Percentiles rank a stretch among this genome's conserved stretches.
Conservation (phyloP, 2,329 filamentous ascomycete species). For the Capronia coronata region DNA sequence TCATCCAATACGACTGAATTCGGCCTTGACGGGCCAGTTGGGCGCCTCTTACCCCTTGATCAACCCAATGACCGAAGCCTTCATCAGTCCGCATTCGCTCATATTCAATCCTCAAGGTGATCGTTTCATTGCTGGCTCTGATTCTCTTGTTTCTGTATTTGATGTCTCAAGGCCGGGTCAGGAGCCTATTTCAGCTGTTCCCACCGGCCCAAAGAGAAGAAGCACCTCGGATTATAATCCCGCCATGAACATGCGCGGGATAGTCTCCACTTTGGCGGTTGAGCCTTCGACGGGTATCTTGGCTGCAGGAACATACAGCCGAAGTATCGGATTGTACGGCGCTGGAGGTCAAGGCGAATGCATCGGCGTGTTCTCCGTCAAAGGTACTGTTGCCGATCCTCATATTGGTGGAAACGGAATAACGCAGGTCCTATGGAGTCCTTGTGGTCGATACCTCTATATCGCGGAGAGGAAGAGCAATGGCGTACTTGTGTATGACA, state of each 20-base stretch:
- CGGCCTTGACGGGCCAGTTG: constrained; percentile 45
- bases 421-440: constrained; percentile 52
- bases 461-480: constrained; percentile 53
- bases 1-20: constrained; percentile 52
- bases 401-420: constrained; percentile 48
- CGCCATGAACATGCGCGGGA: constrained; percentile 46
- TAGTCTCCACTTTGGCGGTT: constrained; percentile 48
- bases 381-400: constrained; percentile 35
- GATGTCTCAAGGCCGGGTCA: constrained; percentile 46
- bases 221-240: constrained; percentile 14
- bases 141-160: constrained; percentile 50
- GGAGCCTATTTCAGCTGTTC: constrained; percentile 41
- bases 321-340: constrained; percentile 53
- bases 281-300: constrained; percentile 42
- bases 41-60: constrained; percentile 52
- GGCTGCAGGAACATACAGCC: constrained; percentile 53
- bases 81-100: constrained; percentile 50
- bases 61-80: constrained; percentile 50
- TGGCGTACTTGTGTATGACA: constrained; percentile 53
- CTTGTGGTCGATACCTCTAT: constrained; percentile 53
- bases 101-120: constrained; percentile 46
- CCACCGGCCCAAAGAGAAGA: constrained; percentile 40
- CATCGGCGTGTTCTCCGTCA: constrained; percentile 47
- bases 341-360: constrained; percentile 44
- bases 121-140: constrained; percentile 53